Conservation (phyloP, 345 rosid species). For the Clausena lansium region DNA sequence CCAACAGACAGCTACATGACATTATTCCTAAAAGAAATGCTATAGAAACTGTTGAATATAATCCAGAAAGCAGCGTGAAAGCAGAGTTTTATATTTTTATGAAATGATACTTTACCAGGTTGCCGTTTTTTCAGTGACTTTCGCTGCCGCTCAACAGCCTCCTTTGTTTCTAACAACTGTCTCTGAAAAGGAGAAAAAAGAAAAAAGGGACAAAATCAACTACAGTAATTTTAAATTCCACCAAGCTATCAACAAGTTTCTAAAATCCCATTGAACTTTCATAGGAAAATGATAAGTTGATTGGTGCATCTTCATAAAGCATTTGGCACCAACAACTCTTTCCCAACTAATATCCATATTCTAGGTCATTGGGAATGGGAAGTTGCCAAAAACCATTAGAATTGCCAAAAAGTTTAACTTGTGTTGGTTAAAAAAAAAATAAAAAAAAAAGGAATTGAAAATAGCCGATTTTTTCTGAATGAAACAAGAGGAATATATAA, state of each 20-base stretch:
- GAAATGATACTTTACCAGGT: slow-evolving; percentile 45
- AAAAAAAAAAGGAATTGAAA: background rate
- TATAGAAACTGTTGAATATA: background rate
- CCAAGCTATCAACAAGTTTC: background rate
- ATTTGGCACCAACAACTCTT: background rate
- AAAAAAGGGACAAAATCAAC: background rate
- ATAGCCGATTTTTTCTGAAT: background rate
- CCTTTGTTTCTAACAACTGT: slow-evolving; percentile 88
- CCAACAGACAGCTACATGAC: background rate
- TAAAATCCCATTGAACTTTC: background rate
- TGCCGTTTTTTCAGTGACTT: slow-evolving; percentile 90
- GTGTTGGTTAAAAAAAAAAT: too few species aligned
- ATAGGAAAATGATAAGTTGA: background rate
- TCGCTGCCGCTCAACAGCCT: slow-evolving; percentile 91
- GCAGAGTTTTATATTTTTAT: background rate
- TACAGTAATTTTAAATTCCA: background rate
- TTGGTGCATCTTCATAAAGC: background rate
- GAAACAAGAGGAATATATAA: background rate
- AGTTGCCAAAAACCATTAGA: too few species aligned
- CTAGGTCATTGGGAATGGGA: background rate
- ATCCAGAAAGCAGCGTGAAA: background rate
- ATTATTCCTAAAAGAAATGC: background rate
- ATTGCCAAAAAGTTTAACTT: background rate
- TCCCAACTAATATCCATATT: background rate
- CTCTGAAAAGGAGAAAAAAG: slow-evolving; percentile 34